These are phyloP conservation scores for Torulaspora globosa DNA, from an alignment of 1,139 yeast genomes.

Conservation along the genomic window DNA sequence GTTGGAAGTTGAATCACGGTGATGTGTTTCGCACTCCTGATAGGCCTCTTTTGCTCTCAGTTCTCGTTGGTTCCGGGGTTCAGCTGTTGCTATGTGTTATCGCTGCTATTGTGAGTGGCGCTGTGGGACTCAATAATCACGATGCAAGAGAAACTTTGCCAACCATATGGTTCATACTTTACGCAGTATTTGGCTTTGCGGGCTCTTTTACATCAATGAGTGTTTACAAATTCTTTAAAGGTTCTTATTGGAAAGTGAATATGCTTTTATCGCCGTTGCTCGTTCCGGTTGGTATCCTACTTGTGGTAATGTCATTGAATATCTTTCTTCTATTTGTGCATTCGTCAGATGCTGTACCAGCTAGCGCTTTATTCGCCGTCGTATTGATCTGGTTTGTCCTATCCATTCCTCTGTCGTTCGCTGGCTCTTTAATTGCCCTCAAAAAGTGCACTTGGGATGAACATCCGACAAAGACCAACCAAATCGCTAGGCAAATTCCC, in stretches of 20 bases:
- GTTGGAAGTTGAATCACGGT: slow-evolving; percentile 96
- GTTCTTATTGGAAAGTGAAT: slow-evolving; percentile 86
- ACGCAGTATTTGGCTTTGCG: slow-evolving; percentile 70
- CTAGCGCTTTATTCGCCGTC: slow-evolving; percentile 82
- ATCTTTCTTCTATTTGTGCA: slow-evolving; percentile 72
- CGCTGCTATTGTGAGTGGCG: slow-evolving; percentile 74
- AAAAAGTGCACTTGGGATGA: slow-evolving; percentile 51
- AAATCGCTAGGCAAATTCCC: slow-evolving; percentile 95
- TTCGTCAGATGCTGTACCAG: slow-evolving; percentile 94
- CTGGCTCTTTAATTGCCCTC: slow-evolving; percentile 75
- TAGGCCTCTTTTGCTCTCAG: slow-evolving; percentile 65
- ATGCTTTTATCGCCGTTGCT: slow-evolving; percentile 75
- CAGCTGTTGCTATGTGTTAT: slow-evolving; percentile 78
- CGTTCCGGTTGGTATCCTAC: slow-evolving; percentile 76
- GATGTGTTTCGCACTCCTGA: slow-evolving; percentile 89
- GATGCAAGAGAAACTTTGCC: slow-evolving; percentile 91
- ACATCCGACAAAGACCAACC: slow-evolving; percentile 80
- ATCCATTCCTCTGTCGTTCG: slow-evolving; percentile 77
- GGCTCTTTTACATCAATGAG: slow-evolving; percentile 87
- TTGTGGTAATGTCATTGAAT: slow-evolving; percentile 63
- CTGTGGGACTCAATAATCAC: slow-evolving; percentile 86
- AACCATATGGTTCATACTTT: slow-evolving; percentile 81
- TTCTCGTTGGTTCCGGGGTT: slow-evolving; percentile 81
- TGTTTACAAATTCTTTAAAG: slow-evolving; percentile 84
- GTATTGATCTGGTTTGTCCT: slow-evolving; percentile 79